Base-by-base conservation (phyloP, 305 asterid genomes). In the Plantago lanceolata region DNA sequence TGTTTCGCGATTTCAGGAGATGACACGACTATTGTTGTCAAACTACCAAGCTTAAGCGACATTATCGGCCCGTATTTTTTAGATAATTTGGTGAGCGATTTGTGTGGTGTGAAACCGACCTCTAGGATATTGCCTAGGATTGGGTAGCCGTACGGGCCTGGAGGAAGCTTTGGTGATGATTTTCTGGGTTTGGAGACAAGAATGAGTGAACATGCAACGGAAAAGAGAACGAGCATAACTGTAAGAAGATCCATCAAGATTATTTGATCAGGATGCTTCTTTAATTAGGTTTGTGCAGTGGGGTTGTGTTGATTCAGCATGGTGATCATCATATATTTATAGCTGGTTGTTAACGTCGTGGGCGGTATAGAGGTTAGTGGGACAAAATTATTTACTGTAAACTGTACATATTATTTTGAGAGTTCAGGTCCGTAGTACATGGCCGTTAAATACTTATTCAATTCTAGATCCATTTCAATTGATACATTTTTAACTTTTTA, bases 101-200 rank as follows among this genome's bases (percentile, higher is more conserved):
- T 44, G 57, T 68, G 72, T 53, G 67, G 72, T 45, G 60, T 60
- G 11, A 19, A 21, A 26, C 78, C 78, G 8, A 73, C 50, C 21
- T 59, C 57, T 13, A 43, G 71, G 11, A 68, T 51, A 66, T 60
- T 68, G 45, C 71, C 66, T 26, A 67, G 48, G 16, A 65, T 20
- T 12, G 71, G 78, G 52, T 47, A 29, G 5, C 69, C 66, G 8
- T 59, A 45, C 5, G 69, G 75, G 26, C 78, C 78, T 24, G 75
- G 78, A 7, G 69, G 78, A 2, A 72, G 40, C 40, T 33, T 33
- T 7, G 40, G 40, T 33, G 73, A 14, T 37, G 40, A 8, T 7
- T 50, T 54, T 37, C 15, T 8, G 69, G 21, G 43, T 18, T 31
- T 19, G 31, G 47, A 49, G 57, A 63, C 19, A 4, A 17, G 58